Conservation (phyloP, 2,329 filamentous ascomycete genomes). For the Microcyclosporella mali region DNA sequence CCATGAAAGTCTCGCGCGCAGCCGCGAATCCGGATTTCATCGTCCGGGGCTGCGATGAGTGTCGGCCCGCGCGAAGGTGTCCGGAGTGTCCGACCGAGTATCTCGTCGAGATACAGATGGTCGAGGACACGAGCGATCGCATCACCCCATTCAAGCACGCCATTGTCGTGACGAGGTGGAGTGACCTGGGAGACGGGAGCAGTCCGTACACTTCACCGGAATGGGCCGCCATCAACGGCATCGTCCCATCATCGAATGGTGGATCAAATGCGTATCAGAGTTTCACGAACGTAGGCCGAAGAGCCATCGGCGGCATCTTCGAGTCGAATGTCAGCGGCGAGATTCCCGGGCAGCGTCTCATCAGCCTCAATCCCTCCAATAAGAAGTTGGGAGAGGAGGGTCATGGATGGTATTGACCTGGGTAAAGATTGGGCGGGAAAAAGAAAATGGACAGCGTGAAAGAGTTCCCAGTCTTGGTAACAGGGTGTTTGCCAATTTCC, state of each 20-base stretch:
- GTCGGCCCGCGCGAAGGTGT: constrained; percentile 55
- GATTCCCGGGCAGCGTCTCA: constrained; percentile 52
- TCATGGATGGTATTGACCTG: constrained; percentile 42
- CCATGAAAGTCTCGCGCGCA: constrained; percentile 30
- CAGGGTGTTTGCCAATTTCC: too few species aligned
- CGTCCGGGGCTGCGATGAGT: constrained; percentile 48
- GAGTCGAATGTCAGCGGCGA: constrained; percentile 50
- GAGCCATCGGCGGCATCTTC: constrained; percentile 54
- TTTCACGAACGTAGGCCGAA: constrained; percentile 47
- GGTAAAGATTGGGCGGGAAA: too few species aligned
- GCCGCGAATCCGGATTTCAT: constrained; percentile 40
- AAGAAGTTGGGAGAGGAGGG: constrained; percentile 51
- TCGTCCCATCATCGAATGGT: constrained; percentile 17
- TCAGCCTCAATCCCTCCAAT: constrained; percentile 54
- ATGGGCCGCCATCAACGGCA: constrained; percentile 52
- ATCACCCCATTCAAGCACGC: constrained; percentile 51
- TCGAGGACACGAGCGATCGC: constrained; percentile 46
- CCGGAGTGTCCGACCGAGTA: constrained; percentile 59
- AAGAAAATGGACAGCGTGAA: neutral
- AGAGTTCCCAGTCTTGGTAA: neutral
- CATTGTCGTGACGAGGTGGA: constrained; percentile 57
- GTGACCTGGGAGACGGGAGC: constrained; percentile 53
- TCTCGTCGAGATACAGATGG: constrained; percentile 53
- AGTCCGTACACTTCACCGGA: constrained; percentile 44
- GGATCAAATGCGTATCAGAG: constrained; percentile 43